Conservation (phyloP, 371 early-diverging fungal species). For the Mucor indicus region DNA sequence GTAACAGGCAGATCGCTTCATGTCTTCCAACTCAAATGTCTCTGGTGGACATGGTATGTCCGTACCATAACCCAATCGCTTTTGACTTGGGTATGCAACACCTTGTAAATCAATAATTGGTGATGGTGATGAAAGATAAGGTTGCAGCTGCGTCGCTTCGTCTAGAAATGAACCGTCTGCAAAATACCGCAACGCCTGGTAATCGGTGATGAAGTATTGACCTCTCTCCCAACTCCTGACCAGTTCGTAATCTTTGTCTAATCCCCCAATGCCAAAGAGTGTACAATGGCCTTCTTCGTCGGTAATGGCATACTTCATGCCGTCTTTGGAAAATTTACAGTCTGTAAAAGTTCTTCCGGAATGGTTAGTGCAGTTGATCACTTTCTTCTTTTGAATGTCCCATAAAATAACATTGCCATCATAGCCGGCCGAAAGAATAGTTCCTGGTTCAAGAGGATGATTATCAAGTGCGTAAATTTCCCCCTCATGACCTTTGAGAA, state of each 20-base stretch:
- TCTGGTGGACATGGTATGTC: slow-evolving; percentile 52
- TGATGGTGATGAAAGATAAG: slow-evolving; percentile 63
- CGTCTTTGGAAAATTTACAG: slow-evolving; percentile 57
- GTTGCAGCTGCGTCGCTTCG: slow-evolving; percentile 64
- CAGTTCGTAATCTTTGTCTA: slow-evolving; percentile 56
- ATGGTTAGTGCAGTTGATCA: slow-evolving; percentile 30
- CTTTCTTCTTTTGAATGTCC: slow-evolving; percentile 48
- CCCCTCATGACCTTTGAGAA: slow-evolving; percentile 58
- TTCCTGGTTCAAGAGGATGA: slow-evolving; percentile 68
- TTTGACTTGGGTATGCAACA: slow-evolving; percentile 65
- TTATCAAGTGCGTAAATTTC: slow-evolving; percentile 75
- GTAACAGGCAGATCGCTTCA: slow-evolving; percentile 36
- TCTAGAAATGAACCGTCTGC: slow-evolving; percentile 71
- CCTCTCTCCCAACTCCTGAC: slow-evolving; percentile 61
- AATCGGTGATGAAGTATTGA: slow-evolving; percentile 77
- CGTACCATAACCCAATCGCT: slow-evolving; percentile 58
- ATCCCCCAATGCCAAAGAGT: slow-evolving; percentile 62
- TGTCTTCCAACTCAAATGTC: slow-evolving; percentile 47
- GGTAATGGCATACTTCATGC: slow-evolving; percentile 63
- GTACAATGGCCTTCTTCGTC: slow-evolving; percentile 70
- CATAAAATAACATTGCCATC: slow-evolving; percentile 85
- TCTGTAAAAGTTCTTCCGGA: slow-evolving; percentile 39
- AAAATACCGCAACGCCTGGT: slow-evolving; percentile 59
- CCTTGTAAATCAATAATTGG: slow-evolving; percentile 69
- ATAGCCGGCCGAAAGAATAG: slow-evolving; percentile 79